phyloP scores from a whole-genome alignment of 805 yeast species.

The Pichia rugopelliculosa region DNA sequence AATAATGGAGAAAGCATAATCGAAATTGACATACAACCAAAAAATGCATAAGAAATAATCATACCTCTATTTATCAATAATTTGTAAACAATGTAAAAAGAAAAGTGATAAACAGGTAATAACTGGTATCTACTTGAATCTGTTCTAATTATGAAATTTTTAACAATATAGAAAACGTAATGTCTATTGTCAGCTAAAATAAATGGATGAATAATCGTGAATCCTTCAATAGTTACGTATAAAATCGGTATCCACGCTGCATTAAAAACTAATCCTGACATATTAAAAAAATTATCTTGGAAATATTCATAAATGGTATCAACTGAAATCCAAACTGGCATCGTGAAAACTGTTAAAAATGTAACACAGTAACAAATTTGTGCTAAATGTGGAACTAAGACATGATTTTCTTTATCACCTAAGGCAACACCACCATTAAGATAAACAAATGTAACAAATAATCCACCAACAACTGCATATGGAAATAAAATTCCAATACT shows the following conservation, averaged over 20 bases:
- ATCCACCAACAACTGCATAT: slow-evolving; percentile 40
- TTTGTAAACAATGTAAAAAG: slow-evolving; percentile 21
- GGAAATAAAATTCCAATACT: slow-evolving; percentile 36
- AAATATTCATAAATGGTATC: slow-evolving; percentile 35
- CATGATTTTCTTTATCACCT: slow-evolving; percentile 88
- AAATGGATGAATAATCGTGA: slow-evolving; percentile 82
- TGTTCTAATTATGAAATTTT: slow-evolving; percentile 47
- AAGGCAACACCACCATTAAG: slow-evolving; percentile 79
- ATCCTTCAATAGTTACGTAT: slow-evolving; percentile 42
- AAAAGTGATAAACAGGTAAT: slow-evolving; percentile 67
- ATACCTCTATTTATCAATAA: slow-evolving; percentile 13
- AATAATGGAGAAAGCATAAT: slow-evolving; percentile 86
- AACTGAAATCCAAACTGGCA: slow-evolving; percentile 64
- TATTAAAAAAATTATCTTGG: slow-evolving; percentile 24
- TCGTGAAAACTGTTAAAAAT: slow-evolving; percentile 56
- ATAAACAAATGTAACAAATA: slow-evolving; percentile 52
- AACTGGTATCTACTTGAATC: slow-evolving; percentile 41
- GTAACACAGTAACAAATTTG: slow-evolving; percentile 75
- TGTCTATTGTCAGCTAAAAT: slow-evolving; percentile 92
- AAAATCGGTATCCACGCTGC: slow-evolving; percentile 27
- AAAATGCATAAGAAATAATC: slow-evolving; percentile 39
- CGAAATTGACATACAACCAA: slow-evolving; percentile 48
- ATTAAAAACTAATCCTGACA: slow-evolving; percentile 16
- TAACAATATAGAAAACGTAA: slow-evolving; percentile 80
- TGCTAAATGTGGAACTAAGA: slow-evolving; percentile 59